A percentile compares a stretch with the other conserved stretches of the same genome.
Conservation (phyloP, 2,329 filamentous ascomycete genomes). For the Trichoderma sp. region DNA sequence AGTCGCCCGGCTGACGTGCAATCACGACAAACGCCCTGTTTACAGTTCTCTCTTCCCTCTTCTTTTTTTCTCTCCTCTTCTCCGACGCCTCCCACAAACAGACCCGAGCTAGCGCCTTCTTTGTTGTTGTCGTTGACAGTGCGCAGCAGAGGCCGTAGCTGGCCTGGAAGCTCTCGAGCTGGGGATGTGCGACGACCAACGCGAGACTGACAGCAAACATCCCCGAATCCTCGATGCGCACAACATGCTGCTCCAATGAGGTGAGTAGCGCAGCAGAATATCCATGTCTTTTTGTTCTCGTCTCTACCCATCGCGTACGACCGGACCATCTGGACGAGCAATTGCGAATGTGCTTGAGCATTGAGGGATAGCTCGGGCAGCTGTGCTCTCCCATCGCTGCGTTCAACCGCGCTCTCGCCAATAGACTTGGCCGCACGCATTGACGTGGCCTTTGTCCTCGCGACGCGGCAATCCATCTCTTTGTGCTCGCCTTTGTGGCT, state of each 20-base stretch:
- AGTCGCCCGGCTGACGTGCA: not conserved
- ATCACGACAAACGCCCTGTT: not conserved
- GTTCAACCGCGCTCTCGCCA: not conserved
- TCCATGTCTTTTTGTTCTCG: not conserved
- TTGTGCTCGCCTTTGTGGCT: not conserved
- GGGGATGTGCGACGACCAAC: slow-evolving; percentile 25
- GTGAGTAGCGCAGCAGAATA: slow-evolving; percentile 20
- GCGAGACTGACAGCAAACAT: slow-evolving; percentile 7
- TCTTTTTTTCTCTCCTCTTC: not conserved
- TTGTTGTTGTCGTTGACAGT: not conserved
- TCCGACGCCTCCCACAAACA: not conserved
- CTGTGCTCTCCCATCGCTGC: not conserved
- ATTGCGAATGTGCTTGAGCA: slow-evolving; percentile 8
- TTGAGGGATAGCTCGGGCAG: slow-evolving; percentile 26
- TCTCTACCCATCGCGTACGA: not conserved
- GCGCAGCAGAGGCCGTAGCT: not conserved
- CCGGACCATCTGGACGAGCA: not conserved
- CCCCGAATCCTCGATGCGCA: slow-evolving; percentile 2
- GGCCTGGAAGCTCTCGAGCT: slow-evolving; percentile 19
- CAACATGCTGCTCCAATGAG: slow-evolving; percentile 31
- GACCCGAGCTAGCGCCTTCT: not conserved
- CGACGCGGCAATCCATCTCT: not conserved
- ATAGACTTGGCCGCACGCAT: not conserved
- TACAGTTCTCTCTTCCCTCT: not conserved
- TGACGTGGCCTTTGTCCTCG: not conserved